Conservation (phyloP, 495 filamentous ascomycete genomes). For the Penicillium chermesinum region DNA sequence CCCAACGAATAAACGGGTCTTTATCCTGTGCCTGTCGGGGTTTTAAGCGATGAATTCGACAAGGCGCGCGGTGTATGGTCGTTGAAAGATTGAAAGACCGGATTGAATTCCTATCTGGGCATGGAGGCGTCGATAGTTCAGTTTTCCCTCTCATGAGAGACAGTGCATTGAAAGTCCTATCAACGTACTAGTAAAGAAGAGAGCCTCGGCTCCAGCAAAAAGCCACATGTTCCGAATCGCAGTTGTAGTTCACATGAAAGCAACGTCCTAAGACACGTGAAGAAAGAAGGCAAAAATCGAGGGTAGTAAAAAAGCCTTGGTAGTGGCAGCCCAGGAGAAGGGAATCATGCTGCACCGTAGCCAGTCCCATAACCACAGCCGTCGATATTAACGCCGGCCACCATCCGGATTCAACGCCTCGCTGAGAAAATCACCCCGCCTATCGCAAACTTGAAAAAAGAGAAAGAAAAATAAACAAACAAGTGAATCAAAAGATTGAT, state of each 20-base stretch:
- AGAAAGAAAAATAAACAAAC: too few relatives aligned
- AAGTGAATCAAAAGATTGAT: too few relatives aligned
- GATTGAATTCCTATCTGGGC: not conserved
- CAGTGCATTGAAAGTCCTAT: not conserved
- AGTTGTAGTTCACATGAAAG: not conserved
- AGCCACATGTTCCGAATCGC: not conserved
- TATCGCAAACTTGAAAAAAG: constrained; percentile 1
- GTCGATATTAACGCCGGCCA: constrained; percentile 16
- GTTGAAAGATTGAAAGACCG: too few relatives aligned
- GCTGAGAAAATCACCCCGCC: too few relatives aligned
- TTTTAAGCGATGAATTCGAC: too few relatives aligned
- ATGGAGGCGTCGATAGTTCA: not conserved
- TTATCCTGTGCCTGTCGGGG: too few relatives aligned
- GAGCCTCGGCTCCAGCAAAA: not conserved
- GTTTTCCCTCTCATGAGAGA: not conserved
- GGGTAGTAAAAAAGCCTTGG: not conserved
- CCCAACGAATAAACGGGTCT: too few relatives aligned
- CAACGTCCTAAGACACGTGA: not conserved
- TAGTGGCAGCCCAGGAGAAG: too few relatives aligned
- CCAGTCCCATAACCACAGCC: too few relatives aligned
- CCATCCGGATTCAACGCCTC: constrained; percentile 16
- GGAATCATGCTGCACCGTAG: too few relatives aligned
- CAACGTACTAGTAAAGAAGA: not conserved
- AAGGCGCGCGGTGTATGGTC: too few relatives aligned
- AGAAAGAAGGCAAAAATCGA: not conserved